phyloP scores from a whole-genome alignment of 768 basidiomycete genomes.

The Suillus discolor region DNA sequence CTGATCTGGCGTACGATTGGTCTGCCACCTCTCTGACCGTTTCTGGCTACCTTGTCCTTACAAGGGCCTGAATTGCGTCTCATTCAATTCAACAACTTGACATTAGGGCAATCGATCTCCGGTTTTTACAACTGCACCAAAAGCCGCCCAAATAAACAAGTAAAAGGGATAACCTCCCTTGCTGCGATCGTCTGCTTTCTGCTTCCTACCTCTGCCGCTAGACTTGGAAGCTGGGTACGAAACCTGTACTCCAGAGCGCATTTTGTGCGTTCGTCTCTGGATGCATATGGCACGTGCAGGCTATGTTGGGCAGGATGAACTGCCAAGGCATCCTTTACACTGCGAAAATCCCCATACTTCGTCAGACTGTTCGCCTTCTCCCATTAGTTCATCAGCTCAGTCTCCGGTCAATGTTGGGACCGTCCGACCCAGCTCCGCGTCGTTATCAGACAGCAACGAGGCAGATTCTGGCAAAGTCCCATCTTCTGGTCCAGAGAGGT shows the following conservation, averaged over 20 bases:
- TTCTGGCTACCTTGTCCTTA: conserved; percentile 7
- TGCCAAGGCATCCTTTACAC: conserved; percentile 24
- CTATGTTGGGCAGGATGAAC: conserved; percentile 21
- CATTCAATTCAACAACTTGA: neutral
- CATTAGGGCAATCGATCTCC: conserved; percentile 4
- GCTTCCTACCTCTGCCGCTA: conserved; percentile 4
- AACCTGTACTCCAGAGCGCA: neutral
- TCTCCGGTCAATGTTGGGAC: conserved; percentile 32
- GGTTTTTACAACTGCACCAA: conserved; percentile 1
- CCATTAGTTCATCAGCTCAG: conserved; percentile 29
- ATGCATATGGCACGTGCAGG: conserved; percentile 26
- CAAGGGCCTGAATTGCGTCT: neutral
- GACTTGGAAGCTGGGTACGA: neutral
- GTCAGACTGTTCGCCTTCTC: conserved; percentile 25
- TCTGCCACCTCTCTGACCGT: conserved; percentile 3
- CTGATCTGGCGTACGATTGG: conserved; percentile 2
- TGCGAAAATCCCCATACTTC: conserved; percentile 25
- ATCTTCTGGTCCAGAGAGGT: conserved; percentile 38
- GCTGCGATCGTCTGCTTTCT: neutral
- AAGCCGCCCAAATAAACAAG: conserved; percentile 6
- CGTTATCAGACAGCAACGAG: conserved; percentile 32
- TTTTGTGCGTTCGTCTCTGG: neutral
- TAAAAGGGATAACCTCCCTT: conserved; percentile 1
- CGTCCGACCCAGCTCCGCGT: conserved; percentile 24
- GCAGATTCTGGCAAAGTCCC: conserved; percentile 33